Evolutionary conservation across 768 basidiomycete species (phyloP).

Genomic region (Mycena sanguinolenta): DNA sequence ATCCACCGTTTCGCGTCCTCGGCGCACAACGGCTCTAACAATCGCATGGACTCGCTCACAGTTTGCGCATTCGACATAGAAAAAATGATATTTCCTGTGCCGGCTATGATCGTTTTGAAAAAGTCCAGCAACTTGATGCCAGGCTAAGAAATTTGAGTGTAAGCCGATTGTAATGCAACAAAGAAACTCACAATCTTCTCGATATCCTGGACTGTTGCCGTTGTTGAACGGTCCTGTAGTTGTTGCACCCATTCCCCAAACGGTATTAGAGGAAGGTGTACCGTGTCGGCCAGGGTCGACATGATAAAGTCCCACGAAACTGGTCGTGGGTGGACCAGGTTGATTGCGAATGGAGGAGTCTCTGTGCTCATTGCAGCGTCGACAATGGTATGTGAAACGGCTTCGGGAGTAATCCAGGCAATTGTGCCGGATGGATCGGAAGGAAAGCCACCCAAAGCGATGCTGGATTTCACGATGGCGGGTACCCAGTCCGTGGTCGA

Average conservation of each 20-base stretch:
- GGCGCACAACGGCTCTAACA: background rate
- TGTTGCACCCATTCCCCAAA: constrained; percentile 21
- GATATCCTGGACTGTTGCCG: constrained; percentile 17
- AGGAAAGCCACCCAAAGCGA: constrained; percentile 34
- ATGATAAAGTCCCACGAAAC: constrained; percentile 47
- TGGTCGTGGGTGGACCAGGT: constrained; percentile 55
- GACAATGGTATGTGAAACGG: constrained; percentile 48
- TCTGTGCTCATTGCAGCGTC: constrained; percentile 47
- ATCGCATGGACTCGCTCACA: constrained; percentile 4
- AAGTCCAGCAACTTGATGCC: constrained; percentile 27
- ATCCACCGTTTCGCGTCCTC: constrained; percentile 19
- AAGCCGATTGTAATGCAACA: background rate
- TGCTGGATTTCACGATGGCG: constrained; percentile 41
- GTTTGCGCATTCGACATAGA: constrained; percentile 17
- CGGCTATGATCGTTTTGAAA: constrained; percentile 7
- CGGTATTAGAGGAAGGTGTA: constrained; percentile 10
- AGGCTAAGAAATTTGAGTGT: background rate
- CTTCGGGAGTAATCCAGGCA: constrained; percentile 54
- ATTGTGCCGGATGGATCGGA: constrained; percentile 37
- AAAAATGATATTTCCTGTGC: background rate
- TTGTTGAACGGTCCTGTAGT: constrained; percentile 1
- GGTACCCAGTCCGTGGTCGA: constrained; percentile 49
- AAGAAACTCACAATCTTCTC: constrained; percentile 17
- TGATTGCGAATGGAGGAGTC: constrained; percentile 42
- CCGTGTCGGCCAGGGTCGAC: constrained; percentile 34